phyloP scores from a whole-genome alignment of 371 early-diverging fungal species.

The Parasitella parasitica region DNA sequence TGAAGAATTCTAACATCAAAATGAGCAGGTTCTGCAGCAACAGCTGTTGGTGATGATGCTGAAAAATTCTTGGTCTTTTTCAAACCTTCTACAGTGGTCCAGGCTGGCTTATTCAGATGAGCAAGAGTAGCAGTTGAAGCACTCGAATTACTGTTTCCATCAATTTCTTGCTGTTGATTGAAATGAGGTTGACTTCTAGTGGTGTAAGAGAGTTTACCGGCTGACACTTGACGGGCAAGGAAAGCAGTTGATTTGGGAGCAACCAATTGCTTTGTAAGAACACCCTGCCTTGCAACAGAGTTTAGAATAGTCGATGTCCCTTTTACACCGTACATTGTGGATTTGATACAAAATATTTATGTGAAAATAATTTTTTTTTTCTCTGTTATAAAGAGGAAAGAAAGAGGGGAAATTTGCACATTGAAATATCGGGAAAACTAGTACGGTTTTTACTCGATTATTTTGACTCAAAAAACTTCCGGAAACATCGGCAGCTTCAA shows the following conservation, averaged over 20 bases:
- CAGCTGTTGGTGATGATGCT: not conserved
- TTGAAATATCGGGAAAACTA: not conserved
- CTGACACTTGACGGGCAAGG: conserved; percentile 42
- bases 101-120: conserved; percentile 1
- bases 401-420: not conserved
- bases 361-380: not conserved
- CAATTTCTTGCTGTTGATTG: conserved; percentile 25
- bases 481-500: not conserved
- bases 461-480: not conserved
- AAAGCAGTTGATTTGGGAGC: conserved; percentile 42
- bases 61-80: conserved; percentile 7
- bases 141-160: conserved; percentile 20
- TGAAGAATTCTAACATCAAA: conserved; percentile 33
- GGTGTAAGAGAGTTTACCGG: conserved; percentile 46
- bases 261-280: conserved; percentile 42
- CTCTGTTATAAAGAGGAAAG: not conserved
- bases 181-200: conserved; percentile 34
- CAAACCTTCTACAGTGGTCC: conserved; percentile 12
- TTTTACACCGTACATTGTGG: conserved; percentile 53
- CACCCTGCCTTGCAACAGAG: conserved; percentile 46
- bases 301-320: conserved; percentile 42
- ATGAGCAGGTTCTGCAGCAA: conserved; percentile 13
- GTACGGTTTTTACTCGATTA: not conserved
- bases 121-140: conserved; percentile 3
- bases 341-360: conserved; percentile 4